Percentiles rank a stretch among this genome's conserved stretches.
Evolutionary conservation across 257 asterid species (phyloP).

Genomic region (Rehmannia glutinosa): DNA sequence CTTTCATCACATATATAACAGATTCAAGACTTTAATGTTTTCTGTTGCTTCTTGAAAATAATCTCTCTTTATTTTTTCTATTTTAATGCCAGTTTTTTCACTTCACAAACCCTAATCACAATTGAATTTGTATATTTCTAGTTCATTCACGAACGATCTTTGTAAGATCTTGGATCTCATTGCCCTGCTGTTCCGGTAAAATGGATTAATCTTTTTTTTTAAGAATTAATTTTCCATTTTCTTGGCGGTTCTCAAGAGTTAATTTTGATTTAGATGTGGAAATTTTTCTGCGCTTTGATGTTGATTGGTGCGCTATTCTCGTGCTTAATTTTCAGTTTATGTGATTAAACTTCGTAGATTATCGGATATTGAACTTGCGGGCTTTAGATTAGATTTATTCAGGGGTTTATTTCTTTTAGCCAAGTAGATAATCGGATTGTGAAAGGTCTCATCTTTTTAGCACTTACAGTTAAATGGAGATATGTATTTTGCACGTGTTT

Average conservation of each 20-base stretch:
- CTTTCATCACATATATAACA: neutral
- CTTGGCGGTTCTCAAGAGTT: neutral
- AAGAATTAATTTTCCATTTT: neutral
- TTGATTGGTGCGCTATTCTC: neutral
- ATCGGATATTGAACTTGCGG: neutral
- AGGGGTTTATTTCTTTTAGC: neutral
- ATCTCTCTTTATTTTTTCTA: neutral
- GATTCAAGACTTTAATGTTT: too few species aligned
- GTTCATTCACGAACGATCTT: constrained; percentile 4
- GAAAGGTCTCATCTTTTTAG: too few species aligned
- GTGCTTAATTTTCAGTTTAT: neutral
- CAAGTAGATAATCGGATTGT: neutral
- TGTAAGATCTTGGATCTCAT: too few species aligned
- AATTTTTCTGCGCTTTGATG: neutral
- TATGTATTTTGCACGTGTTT: neutral
- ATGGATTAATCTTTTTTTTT: neutral
- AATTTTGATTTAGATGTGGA: neutral
- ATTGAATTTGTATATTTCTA: neutral
- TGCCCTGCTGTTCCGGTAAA: constrained; percentile 1
- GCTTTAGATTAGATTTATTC: neutral
- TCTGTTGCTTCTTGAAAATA: neutral
- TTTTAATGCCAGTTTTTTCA: neutral
- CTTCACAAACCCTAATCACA: constrained; percentile 15
- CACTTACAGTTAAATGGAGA: too few species aligned
- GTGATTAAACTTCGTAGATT: neutral